Base-by-base conservation (phyloP, 2,329 filamentous ascomycete genomes). In the Penicillium brasilianum region DNA sequence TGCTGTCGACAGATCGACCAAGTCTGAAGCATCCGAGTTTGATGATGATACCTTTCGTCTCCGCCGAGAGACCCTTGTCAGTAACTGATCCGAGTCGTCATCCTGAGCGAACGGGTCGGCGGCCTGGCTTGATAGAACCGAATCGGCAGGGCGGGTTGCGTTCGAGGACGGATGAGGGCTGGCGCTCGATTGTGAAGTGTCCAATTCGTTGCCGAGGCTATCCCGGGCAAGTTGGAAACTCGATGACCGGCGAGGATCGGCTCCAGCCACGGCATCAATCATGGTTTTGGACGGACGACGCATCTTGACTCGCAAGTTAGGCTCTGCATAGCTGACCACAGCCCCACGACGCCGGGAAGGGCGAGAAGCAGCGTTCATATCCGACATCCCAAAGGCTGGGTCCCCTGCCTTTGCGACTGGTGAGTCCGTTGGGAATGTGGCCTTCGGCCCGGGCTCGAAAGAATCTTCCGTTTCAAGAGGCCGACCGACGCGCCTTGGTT, bases 261-360 rank as follows among this genome's bases (percentile, higher is more conserved):
- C 85, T n/a, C 85, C 87, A 11, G 84, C 78, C 14, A 94, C 90
- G 1, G 90, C 91, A 74, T 93, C 90, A 37, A 89, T 85, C 10
- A 93, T 77, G 65, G 91, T 87, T 72, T 91, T 91, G 1, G 89
- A 90, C 22, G 91, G 90, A 61, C 91, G 85, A 60, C 91, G 85
- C 91, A 95, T 93, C 78, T 95, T 95, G 72, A 89, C 90, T 63
- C 90, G 85, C 44, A 95, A 81, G 70, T 90, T 94, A 1, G 91
- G 91, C 74, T 94, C 90, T 11, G 90, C 90, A 74, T 95, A 95
- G 79, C 90, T 94, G 63, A 95, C 85, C 53, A 87, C 83, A 11
- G 86, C 80, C 69, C 89, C 83, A 51, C 87, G 86, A 65, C 91
- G 85, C 66, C 91, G 83, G 67, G 88, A 89, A 22, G 86, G 85